These are phyloP conservation scores for Elsinoe australis DNA, from an alignment of 2,329 filamentous ascomycete genomes.

Conservation along the genomic window DNA sequence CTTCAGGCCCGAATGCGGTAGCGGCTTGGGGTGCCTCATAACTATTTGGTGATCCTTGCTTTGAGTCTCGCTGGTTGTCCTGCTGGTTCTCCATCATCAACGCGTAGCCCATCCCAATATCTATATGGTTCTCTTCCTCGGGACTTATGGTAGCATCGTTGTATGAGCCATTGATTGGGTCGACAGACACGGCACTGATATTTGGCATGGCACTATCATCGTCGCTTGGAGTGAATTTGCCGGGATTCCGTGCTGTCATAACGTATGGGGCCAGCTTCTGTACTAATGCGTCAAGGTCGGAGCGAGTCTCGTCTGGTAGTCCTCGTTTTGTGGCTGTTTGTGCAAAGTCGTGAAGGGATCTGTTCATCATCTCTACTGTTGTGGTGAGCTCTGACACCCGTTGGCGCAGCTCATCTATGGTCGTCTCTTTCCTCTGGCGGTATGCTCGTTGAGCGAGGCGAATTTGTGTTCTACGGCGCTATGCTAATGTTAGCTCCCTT, in stretches of 20 bases:
- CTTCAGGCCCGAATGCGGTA: not conserved
- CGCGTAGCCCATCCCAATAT: slow-evolving; percentile 25
- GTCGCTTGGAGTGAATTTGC: slow-evolving; percentile 15
- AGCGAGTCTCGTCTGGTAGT: slow-evolving; percentile 1
- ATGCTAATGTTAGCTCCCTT: slow-evolving; percentile 1
- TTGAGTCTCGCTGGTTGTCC: slow-evolving; percentile 7
- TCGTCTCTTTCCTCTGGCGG: slow-evolving; percentile 73
- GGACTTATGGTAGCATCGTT: not conserved
- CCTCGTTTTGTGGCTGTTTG: slow-evolving; percentile 38
- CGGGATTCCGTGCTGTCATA: slow-evolving; percentile 23
- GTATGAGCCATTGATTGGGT: slow-evolving; percentile 10
- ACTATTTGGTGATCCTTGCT: not conserved
- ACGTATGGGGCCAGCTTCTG: slow-evolving; percentile 19
- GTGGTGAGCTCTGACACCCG: slow-evolving; percentile 62
- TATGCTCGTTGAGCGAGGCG: slow-evolving; percentile 80
- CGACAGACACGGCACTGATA: slow-evolving; percentile 13
- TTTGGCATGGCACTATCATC: slow-evolving; percentile 6
- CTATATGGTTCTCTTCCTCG: slow-evolving; percentile 1
- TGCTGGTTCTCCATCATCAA: slow-evolving; percentile 20
- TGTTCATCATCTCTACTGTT: slow-evolving; percentile 66
- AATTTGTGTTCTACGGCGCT: slow-evolving; percentile 81
- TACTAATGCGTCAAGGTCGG: slow-evolving; percentile 23
- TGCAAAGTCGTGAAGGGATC: slow-evolving; percentile 59
- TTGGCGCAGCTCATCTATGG: slow-evolving; percentile 64
- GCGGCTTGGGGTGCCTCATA: not conserved